These are phyloP conservation scores for Nakazawaea laoshanensis DNA, from an alignment of 805 yeast genomes.

Conservation along the genomic window DNA sequence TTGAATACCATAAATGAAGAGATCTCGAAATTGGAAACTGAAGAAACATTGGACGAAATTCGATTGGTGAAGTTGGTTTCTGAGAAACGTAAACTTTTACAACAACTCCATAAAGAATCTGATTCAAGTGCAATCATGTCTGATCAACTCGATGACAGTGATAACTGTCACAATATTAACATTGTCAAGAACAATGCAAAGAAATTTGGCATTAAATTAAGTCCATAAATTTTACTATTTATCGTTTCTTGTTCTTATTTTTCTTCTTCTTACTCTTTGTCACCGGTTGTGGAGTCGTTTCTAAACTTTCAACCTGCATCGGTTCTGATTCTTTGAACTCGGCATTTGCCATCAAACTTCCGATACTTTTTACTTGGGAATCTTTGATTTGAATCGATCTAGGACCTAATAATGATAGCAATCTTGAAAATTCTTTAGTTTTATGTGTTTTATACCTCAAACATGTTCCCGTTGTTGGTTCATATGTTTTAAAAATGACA, in stretches of 20 bases:
- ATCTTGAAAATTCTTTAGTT: constrained; percentile 64
- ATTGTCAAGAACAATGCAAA: constrained; percentile 7
- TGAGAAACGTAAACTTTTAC: constrained; percentile 1
- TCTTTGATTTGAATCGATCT: constrained; percentile 38
- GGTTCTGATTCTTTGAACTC: constrained; percentile 1
- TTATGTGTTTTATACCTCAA: constrained; percentile 51
- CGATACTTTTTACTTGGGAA: constrained; percentile 7
- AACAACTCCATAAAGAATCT: constrained; percentile 1
- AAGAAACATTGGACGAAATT: constrained; percentile 3
- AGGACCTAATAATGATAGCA: constrained; percentile 70
- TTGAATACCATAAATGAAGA: background rate
- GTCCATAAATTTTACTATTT: background rate
- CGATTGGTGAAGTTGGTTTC: constrained; percentile 3
- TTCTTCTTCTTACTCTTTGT: constrained; percentile 2
- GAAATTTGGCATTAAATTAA: constrained; percentile 7
- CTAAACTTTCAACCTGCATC: constrained; percentile 3
- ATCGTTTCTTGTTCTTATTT: constrained; percentile 7
- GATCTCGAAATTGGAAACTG: constrained; percentile 2
- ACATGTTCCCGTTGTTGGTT: constrained; percentile 55
- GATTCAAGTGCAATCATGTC: constrained; percentile 1
- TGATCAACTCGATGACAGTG: constrained; percentile 3
- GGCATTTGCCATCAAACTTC: constrained; percentile 8
- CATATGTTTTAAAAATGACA: constrained; percentile 52
- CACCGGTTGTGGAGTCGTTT: constrained; percentile 7
- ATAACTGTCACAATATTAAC: constrained; percentile 8